Conservation (phyloP, 306 rosid species). For the Vigna unguiculata region DNA sequence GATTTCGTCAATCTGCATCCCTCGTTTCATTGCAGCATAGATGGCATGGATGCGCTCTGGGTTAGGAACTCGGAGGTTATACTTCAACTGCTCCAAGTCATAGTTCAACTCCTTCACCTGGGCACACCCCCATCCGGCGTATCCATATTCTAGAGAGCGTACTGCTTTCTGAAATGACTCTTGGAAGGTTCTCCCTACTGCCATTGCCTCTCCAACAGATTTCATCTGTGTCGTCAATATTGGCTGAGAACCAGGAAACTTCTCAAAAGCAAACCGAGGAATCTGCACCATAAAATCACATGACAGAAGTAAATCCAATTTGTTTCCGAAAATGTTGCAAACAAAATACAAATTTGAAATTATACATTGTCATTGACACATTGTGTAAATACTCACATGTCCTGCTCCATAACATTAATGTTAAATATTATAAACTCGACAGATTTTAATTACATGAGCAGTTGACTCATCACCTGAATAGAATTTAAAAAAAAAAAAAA, state of each 20-base stretch:
- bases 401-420: neutral
- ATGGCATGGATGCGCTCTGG: constrained; percentile 92
- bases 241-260: constrained; percentile 98
- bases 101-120: constrained; percentile 77
- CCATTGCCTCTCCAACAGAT: constrained; percentile 98
- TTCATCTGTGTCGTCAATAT: constrained; percentile 96
- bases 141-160: constrained; percentile 88
- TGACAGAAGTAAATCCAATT: constrained; percentile 17
- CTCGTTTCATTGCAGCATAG: constrained; percentile 96
- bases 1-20: constrained; percentile 86
- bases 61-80: constrained; percentile 89
- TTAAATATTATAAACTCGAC: constrained; percentile 14
- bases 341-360: neutral
- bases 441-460: neutral
- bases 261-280: constrained; percentile 96
- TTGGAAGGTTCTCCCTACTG: constrained; percentile 93
- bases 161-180: constrained; percentile 97
- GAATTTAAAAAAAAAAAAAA: neutral
- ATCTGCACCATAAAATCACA: constrained; percentile 66
- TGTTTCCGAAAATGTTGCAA: neutral
- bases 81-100: constrained; percentile 91
- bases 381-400: neutral
- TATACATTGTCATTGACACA: neutral
- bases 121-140: constrained; percentile 90
- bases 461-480: neutral